A percentile compares a stretch with the other conserved stretches of the same genome.
Evolutionary conservation across 148 eudicot species (phyloP).

Genomic region (Arbutus unedo): DNA sequence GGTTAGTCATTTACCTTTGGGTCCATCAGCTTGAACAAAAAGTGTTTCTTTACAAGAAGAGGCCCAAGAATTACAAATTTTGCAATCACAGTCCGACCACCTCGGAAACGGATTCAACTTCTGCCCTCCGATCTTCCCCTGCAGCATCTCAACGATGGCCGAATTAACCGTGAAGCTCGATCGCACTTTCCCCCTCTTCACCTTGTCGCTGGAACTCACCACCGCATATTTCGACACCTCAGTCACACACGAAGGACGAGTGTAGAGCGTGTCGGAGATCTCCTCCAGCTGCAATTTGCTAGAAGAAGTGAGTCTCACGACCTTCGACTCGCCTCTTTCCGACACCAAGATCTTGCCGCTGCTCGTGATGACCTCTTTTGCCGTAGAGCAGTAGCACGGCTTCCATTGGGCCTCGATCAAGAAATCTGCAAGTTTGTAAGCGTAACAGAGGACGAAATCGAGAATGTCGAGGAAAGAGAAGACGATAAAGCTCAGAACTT

Average conservation of each 20-base stretch:
- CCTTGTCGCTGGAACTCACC: conserved; percentile 20
- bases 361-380: conserved; percentile 38
- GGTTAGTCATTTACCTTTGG: background rate
- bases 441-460: conserved; percentile 56
- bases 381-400: conserved; percentile 67
- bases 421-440: conserved; percentile 57
- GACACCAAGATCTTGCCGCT: conserved; percentile 70
- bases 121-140: conserved; percentile 51
- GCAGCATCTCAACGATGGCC: conserved; percentile 66
- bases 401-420: conserved; percentile 73
- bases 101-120: conserved; percentile 52
- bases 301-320: conserved; percentile 54
- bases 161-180: conserved; percentile 41
- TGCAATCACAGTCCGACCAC: conserved; percentile 93
- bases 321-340: conserved; percentile 47
- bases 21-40: conserved; percentile 57
- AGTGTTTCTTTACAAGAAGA: conserved; percentile 57
- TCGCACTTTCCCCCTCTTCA: conserved; percentile 6
- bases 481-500: conserved; percentile 56
- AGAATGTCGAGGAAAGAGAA: conserved; percentile 60
- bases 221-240: conserved; percentile 42
- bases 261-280: conserved; percentile 80
- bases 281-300: conserved; percentile 68
- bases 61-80: conserved; percentile 64
- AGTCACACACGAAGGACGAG: conserved; percentile 55